Conservation (phyloP, 495 filamentous ascomycete genomes). For the Aspergillus ostianus region DNA sequence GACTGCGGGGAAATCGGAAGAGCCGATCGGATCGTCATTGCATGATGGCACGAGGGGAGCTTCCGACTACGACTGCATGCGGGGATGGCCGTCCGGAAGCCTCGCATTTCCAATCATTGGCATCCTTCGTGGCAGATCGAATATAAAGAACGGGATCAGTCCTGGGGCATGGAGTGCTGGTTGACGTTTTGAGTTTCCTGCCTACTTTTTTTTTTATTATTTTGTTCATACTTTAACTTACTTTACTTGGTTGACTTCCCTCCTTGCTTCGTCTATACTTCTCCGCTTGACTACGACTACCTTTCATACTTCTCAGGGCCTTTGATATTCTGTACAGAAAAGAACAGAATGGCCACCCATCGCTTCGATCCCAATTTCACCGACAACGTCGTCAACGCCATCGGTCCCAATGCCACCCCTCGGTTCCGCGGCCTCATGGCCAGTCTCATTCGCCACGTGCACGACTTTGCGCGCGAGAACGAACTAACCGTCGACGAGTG, state of each 20-base stretch:
- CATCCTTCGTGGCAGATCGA: conserved; percentile 1
- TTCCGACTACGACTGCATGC: conserved; percentile 8
- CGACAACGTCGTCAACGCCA: conserved; percentile 66
- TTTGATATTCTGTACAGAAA: too few species aligned
- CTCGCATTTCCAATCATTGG: conserved; percentile 10
- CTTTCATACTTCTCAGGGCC: too few species aligned
- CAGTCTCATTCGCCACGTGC: conserved; percentile 43
- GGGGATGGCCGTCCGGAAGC: conserved; percentile 3
- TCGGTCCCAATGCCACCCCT: conserved; percentile 62
- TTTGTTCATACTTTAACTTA: too few species aligned
- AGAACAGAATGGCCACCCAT: conserved; percentile 37
- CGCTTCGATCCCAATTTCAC: conserved; percentile 63
- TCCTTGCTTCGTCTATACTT: background rate
- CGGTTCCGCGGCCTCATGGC: conserved; percentile 47
- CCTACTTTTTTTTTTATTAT: too few species aligned
- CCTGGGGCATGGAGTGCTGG: background rate
- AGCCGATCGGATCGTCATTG: conserved; percentile 8
- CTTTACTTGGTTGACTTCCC: background rate
- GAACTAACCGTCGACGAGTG: conserved; percentile 48
- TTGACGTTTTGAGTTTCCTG: too few species aligned
- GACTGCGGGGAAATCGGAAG: conserved; percentile 11
- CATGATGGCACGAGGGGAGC: background rate
- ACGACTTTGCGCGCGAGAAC: conserved; percentile 50
- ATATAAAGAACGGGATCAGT: conserved; percentile 2
- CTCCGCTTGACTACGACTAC: too few species aligned